Evolutionary conservation across 2,329 filamentous ascomycete genomes (phyloP), one percentile per base, ranked within the genome.

Genomic region (Teratosphaeria destructans): DNA sequence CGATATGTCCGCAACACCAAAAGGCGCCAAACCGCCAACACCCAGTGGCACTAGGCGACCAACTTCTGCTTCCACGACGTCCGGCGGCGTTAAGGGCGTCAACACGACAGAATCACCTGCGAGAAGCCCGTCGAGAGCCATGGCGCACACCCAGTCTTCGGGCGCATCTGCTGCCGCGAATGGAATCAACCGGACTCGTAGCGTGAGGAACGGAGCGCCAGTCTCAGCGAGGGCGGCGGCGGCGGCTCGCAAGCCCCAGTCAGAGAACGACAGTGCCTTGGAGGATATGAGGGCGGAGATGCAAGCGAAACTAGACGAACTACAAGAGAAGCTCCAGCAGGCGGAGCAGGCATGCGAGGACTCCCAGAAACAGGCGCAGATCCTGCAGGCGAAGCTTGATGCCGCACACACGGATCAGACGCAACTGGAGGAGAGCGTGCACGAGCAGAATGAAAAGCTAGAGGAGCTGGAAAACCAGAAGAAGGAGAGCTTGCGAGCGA

Each of bases 401-500:
- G 93, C 97, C 66, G 85, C 90, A 54, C 76, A 88, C 60, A 83
- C 84, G 66, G 91, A 96, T 73, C 92, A 96, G 69, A 84, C 84
- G 57, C 90, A 88, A 75, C 78, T 96, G 39, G 94, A 99, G 73
- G 93, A 97, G 72, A 85, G 85, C 64, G 81, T 88, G 54, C 92
- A 96, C 72, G 92, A 96, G 74, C 86, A 85, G 69, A 91, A 94
- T 62, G 89, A 93, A 73, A 85, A 87, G 70, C 83, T 93, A 60
- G 91, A 96, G 74, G 79, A 82, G 7, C 79, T 97, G 58, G 85
- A 86, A 70, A 91, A 89, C 68, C 90, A 95, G 70, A 92, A 94
- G 76, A 85, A 89, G 67, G 92, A 97, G 66, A 81, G 87, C 59
- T 84, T 86, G 34, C 84, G 91, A 64, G 88, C 95, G 74, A 89